Percentiles rank a stretch among this genome's conserved stretches.
phyloP scores from a whole-genome alignment of 345 rosid species.

The Brassica carinata region DNA sequence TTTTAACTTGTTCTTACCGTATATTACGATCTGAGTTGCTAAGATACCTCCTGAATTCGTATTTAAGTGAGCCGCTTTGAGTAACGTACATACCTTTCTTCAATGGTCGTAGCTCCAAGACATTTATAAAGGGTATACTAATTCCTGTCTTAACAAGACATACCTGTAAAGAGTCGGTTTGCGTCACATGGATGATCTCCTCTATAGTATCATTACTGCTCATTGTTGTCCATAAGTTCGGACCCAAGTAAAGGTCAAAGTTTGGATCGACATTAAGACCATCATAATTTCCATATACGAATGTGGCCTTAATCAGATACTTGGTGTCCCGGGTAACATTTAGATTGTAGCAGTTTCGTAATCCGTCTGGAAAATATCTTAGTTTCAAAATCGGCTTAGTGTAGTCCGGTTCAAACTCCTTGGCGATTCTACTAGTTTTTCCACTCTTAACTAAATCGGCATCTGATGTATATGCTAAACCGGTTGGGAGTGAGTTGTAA shows the following conservation, averaged over 20 bases:
- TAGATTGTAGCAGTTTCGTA: slow-evolving; percentile 35
- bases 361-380: slow-evolving; percentile 33
- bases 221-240: slow-evolving; percentile 31
- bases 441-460: slow-evolving; percentile 8
- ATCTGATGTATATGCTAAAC: slow-evolving; percentile 34
- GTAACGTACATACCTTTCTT: slow-evolving; percentile 15
- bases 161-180: slow-evolving; percentile 15
- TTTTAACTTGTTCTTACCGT: slow-evolving; percentile 2
- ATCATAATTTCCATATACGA: slow-evolving; percentile 40
- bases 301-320: slow-evolving; percentile 28
- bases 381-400: neutral
- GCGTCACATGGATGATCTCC: slow-evolving; percentile 34
- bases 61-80: slow-evolving; percentile 28
- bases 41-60: slow-evolving; percentile 6
- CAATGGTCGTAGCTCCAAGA: slow-evolving; percentile 38
- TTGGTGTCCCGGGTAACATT: slow-evolving; percentile 32
- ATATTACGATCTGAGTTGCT: slow-evolving; percentile 15
- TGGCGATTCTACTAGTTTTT: slow-evolving; percentile 18
- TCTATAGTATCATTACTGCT: neutral
- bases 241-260: slow-evolving; percentile 35
- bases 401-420: neutral
- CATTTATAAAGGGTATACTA: slow-evolving; percentile 33
- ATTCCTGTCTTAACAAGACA: slow-evolving; percentile 38
- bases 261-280: slow-evolving; percentile 12
- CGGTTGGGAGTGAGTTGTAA: slow-evolving; percentile 7